Evolutionary conservation across 805 yeast species (phyloP).

Genomic region (Metschnikowia rubicola): DNA sequence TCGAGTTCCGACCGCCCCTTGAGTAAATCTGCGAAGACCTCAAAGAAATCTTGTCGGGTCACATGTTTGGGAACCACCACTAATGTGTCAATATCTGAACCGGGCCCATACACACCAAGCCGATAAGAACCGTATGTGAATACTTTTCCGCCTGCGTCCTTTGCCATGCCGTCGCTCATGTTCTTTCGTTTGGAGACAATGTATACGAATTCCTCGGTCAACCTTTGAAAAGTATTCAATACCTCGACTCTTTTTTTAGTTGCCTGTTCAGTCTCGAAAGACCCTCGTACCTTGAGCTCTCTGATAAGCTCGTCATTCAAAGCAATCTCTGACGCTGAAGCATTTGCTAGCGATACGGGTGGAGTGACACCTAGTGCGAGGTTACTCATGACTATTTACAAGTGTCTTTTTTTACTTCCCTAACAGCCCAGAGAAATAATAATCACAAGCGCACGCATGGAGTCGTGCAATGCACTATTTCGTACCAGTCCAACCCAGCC

Average conservation of each 20-base stretch:
- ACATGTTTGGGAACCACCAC: constrained; percentile 98
- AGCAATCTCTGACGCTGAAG: constrained; percentile 73
- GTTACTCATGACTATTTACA: not conserved
- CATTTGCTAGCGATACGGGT: constrained; percentile 82
- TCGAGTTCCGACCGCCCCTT: constrained; percentile 76
- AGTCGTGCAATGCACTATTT: too few relatives aligned
- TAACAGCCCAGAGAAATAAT: too few relatives aligned
- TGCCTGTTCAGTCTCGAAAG: constrained; percentile 84
- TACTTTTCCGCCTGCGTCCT: constrained; percentile 96
- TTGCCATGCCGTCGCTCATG: constrained; percentile 97
- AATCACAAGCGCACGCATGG: too few relatives aligned
- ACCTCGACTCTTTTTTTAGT: constrained; percentile 78
- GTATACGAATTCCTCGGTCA: constrained; percentile 79
- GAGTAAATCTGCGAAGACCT: constrained; percentile 68
- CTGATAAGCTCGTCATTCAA: constrained; percentile 73
- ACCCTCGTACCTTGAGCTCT: constrained; percentile 77
- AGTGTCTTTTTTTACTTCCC: too few relatives aligned
- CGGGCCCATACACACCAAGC: constrained; percentile 96
- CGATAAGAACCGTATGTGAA: constrained; percentile 94
- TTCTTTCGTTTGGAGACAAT: constrained; percentile 78
- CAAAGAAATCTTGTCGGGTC: constrained; percentile 82
- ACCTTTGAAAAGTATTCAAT: constrained; percentile 62
- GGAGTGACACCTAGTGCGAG: constrained; percentile 62
- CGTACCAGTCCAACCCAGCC: too few relatives aligned
- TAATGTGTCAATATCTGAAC: constrained; percentile 94